phyloP scores from a whole-genome alignment of 805 yeast species.

The Yamadazyma olivae region DNA sequence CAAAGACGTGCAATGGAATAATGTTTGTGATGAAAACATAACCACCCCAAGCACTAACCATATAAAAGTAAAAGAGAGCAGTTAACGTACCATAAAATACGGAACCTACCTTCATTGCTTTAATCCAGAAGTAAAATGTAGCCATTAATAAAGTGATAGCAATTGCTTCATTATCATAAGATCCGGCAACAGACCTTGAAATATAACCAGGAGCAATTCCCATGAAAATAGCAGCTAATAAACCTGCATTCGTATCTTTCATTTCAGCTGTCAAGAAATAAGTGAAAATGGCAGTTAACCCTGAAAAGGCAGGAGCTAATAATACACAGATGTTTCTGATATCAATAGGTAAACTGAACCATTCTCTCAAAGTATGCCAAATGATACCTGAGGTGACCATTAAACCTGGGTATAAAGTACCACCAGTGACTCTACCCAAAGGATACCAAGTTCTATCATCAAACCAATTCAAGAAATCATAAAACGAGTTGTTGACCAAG shows the following conservation, averaged over 20 bases:
- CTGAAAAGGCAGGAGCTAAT: constrained; percentile 95
- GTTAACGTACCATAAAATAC: constrained; percentile 79
- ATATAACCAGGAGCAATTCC: constrained; percentile 99
- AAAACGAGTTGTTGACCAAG: constrained; percentile 76
- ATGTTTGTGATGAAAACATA: constrained; percentile 97
- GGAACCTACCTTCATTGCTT: constrained; percentile 88
- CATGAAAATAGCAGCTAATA: constrained; percentile 89
- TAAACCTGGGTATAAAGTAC: constrained; percentile 95
- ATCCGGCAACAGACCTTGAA: constrained; percentile 97
- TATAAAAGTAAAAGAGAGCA: constrained; percentile 89
- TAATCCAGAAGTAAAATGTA: constrained; percentile 94
- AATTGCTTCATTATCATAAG: constrained; percentile 98
- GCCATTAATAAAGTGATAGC: constrained; percentile 95
- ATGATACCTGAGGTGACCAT: constrained; percentile 97
- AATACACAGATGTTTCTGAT: constrained; percentile 94
- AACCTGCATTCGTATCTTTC: constrained; percentile 86
- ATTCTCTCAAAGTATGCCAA: constrained; percentile 64
- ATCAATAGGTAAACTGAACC: constrained; percentile 78
- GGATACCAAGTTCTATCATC: constrained; percentile 99
- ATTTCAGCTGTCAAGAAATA: constrained; percentile 85
- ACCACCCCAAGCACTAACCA: constrained; percentile 99
- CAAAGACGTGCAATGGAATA: constrained; percentile 93
- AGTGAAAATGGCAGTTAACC: constrained; percentile 86
- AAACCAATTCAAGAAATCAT: constrained; percentile 95
- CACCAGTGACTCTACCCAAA: constrained; percentile 97